Evolutionary conservation across 768 basidiomycete genomes (phyloP).

Genomic region (Porpolomopsis calyptriformis): DNA sequence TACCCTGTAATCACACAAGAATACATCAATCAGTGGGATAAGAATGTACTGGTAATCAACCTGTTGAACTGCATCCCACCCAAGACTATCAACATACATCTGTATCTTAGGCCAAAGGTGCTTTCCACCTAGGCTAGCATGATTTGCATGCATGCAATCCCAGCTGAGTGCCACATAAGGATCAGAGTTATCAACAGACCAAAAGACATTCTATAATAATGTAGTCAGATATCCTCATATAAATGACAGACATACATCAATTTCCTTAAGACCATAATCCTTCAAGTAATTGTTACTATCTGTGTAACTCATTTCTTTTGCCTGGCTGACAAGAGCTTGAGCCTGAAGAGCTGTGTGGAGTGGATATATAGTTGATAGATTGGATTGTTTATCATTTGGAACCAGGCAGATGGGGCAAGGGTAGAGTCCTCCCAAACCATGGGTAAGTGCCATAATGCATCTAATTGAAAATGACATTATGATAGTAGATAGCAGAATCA

Average conservation of each 20-base stretch:
- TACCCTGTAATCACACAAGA: slow-evolving; percentile 15
- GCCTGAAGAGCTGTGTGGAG: slow-evolving; percentile 13
- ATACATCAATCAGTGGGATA: not conserved
- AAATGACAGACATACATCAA: slow-evolving; percentile 15
- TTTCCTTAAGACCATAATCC: slow-evolving; percentile 12
- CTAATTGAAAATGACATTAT: slow-evolving; percentile 12
- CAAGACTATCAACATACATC: slow-evolving; percentile 11
- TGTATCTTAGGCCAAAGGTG: slow-evolving; percentile 23
- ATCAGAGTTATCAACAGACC: slow-evolving; percentile 24
- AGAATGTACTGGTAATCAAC: slow-evolving; percentile 18
- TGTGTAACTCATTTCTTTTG: not conserved
- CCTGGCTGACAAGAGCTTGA: slow-evolving; percentile 1
- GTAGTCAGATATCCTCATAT: not conserved
- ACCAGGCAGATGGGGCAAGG: slow-evolving; percentile 33
- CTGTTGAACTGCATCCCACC: slow-evolving; percentile 10
- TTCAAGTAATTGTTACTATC: slow-evolving; percentile 16
- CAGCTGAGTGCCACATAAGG: slow-evolving; percentile 25
- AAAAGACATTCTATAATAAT: slow-evolving; percentile 30
- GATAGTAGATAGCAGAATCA: not conserved
- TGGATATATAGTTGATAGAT: slow-evolving; percentile 13
- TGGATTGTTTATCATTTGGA: slow-evolving; percentile 15
- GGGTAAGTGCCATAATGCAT: slow-evolving; percentile 29
- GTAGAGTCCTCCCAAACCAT: slow-evolving; percentile 17
- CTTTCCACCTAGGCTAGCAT: slow-evolving; percentile 22
- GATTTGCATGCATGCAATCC: slow-evolving; percentile 29